Percentiles rank a stretch among this genome's conserved stretches.
phyloP scores from a whole-genome alignment of 2,329 filamentous ascomycete species.

The Aspergillus sp. region DNA sequence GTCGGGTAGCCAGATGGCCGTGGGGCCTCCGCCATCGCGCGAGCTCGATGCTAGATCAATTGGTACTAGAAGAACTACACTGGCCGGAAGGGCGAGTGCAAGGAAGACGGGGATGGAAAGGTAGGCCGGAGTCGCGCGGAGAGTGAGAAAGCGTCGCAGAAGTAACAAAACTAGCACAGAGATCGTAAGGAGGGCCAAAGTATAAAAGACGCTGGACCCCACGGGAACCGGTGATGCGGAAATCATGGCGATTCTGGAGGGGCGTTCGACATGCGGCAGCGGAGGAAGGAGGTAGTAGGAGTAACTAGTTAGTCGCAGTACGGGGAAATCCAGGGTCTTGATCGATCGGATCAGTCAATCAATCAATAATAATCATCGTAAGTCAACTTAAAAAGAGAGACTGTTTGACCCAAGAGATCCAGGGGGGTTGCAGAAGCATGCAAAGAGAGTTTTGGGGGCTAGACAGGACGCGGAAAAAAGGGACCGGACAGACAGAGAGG shows the following conservation, averaged over 20 bases:
- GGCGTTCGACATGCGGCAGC: conserved; percentile 13
- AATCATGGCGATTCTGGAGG: conserved; percentile 29
- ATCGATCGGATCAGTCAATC: conserved; percentile 11
- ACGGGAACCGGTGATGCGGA: conserved; percentile 55
- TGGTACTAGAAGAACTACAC: conserved; percentile 87
- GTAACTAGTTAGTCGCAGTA: not conserved
- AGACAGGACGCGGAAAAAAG: conserved; percentile 1
- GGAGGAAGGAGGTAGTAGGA: not conserved
- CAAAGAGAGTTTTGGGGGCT: conserved; percentile 5
- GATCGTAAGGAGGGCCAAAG: conserved; percentile 71
- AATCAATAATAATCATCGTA: conserved; percentile 17
- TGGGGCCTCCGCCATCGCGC: conserved; percentile 67
- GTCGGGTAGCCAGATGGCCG: conserved; percentile 85
- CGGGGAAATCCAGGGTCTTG: conserved; percentile 15
- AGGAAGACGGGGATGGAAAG: conserved; percentile 92
- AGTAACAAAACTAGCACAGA: conserved; percentile 78
- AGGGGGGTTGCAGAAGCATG: conserved; percentile 5
- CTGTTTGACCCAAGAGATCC: conserved; percentile 17
- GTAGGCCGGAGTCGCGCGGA: conserved; percentile 87
- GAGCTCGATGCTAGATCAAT: conserved; percentile 92
- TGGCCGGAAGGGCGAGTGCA: conserved; percentile 87
- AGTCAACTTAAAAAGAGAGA: conserved; percentile 14
- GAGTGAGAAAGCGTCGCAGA: conserved; percentile 83
- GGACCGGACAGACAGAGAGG: not conserved
- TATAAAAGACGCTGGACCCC: conserved; percentile 76